Evolutionary conservation across 164 flowering plant genomes (phyloP), one percentile per base, ranked within the genome.

Genomic region (Aristolochia californica): DNA sequence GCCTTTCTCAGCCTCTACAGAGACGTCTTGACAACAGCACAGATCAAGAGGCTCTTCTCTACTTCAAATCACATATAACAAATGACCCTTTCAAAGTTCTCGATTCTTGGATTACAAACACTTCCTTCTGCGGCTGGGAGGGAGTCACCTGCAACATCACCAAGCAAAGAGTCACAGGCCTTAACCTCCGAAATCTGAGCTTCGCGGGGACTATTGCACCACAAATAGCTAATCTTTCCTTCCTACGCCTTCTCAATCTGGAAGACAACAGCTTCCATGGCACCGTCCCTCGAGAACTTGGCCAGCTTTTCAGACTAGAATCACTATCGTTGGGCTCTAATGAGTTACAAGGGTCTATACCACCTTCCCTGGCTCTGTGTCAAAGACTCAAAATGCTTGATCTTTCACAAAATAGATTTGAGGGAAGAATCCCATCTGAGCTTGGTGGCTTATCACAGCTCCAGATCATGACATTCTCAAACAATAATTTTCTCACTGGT

Each of bases 141-240:
- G 77, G 80, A 13, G 62, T 76, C 43, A 55, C 68, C 17, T 59
- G 78, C 45, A 59, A 67, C 28, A 30, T 5, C 0, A 53, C 18
- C 9, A 50, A 40, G 28, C 40, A 26, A 40, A 62, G 76, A 58
- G 66, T 68, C 22, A 61, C 62, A 1, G 15, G 20, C 1, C 24
- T 77, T 20, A 16, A 50, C 23, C 55, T 77, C n/a, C 12, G 22
- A 11, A 28, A 53, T 1, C 53, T 27, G 7, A 16, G 53, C 1
- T 18, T 77, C 23, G 45, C 20, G 8, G 80, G 80, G 4, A 30
- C 68, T 15, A 25, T 74, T 1, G 48, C 73, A 38, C 74, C 80
- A 13, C 38, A 56, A 13, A 30, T 74, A 18, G 74, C 65, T 2
- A 78, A 78, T 53, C 77, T 78, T n/a, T 63, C 63, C 16, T 78